phyloP scores from a whole-genome alignment of 352 stramenopile species.

The Globisporangium recalcitrans region DNA sequence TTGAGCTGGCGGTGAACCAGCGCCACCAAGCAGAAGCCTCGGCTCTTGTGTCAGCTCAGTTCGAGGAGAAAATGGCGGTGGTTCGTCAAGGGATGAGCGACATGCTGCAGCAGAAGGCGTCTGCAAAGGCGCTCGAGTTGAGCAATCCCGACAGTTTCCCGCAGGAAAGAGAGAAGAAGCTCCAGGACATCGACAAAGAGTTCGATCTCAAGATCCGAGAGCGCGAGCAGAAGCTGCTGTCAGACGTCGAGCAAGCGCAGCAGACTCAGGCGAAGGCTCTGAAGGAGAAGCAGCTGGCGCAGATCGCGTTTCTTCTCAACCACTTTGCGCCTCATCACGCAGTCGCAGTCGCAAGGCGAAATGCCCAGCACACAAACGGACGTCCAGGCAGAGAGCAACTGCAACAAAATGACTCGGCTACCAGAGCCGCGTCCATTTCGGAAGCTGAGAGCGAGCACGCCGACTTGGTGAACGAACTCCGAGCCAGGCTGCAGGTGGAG shows the following conservation, averaged over 20 bases:
- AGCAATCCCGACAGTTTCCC: slow-evolving; percentile 5
- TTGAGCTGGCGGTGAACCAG: slow-evolving; percentile 51
- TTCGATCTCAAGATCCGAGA: slow-evolving; percentile 38
- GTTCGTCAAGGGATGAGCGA: slow-evolving; percentile 29
- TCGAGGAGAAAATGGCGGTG: slow-evolving; percentile 18
- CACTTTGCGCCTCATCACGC: slow-evolving; percentile 33
- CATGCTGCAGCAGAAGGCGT: slow-evolving; percentile 48
- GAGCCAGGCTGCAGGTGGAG: slow-evolving; percentile 44
- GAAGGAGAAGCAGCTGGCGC: slow-evolving; percentile 35
- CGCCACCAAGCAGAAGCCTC: slow-evolving; percentile 51
- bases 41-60: slow-evolving; percentile 28
- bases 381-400: slow-evolving; percentile 12
- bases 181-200: slow-evolving; percentile 33
- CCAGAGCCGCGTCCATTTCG: neutral
- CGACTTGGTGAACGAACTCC: slow-evolving; percentile 41
- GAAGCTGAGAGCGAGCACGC: slow-evolving; percentile 21
- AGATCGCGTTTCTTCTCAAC: slow-evolving; percentile 40
- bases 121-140: slow-evolving; percentile 33
- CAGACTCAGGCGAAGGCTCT: slow-evolving; percentile 24
- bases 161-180: slow-evolving; percentile 13
- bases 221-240: slow-evolving; percentile 25
- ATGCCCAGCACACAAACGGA: neutral
- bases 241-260: slow-evolving; percentile 27
- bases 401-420: neutral
- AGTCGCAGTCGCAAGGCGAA: slow-evolving; percentile 14